Percentiles rank a stretch among this genome's conserved stretches.
These are phyloP conservation scores for Verticillium alfalfae DNA, from an alignment of 2,329 filamentous ascomycete species.

Conservation along the genomic window DNA sequence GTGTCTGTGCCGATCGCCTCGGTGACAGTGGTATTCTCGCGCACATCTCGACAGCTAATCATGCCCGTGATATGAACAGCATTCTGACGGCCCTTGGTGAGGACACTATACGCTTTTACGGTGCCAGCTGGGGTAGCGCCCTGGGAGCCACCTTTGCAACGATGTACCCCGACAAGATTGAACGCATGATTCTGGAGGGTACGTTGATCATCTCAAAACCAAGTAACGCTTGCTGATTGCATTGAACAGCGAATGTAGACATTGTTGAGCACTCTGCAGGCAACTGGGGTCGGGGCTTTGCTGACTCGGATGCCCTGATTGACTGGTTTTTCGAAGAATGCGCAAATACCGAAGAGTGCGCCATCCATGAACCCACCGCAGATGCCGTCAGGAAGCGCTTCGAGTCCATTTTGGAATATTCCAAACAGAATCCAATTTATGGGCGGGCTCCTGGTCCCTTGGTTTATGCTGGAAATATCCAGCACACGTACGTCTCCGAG, in stretches of 20 bases:
- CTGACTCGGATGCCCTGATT: slow-evolving; percentile 47
- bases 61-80: slow-evolving; percentile 40
- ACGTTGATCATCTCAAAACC: background rate
- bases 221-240: slow-evolving; percentile 8
- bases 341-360: slow-evolving; percentile 42
- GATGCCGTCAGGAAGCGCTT: background rate
- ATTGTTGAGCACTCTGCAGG: slow-evolving; percentile 47
- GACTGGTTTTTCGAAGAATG: slow-evolving; percentile 47
- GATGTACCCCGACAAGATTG: slow-evolving; percentile 16
- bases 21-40: slow-evolving; percentile 25
- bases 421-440: background rate
- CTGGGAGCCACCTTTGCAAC: slow-evolving; percentile 12
- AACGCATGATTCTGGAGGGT: slow-evolving; percentile 11
- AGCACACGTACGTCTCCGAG: background rate
- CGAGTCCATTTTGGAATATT: background rate
- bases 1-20: slow-evolving; percentile 32
- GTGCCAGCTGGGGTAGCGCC: slow-evolving; percentile 35
- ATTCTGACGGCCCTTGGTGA: slow-evolving; percentile 34
- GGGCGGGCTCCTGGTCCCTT: background rate
- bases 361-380: slow-evolving; percentile 20
- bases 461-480: too few species aligned
- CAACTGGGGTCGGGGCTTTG: slow-evolving; percentile 36
- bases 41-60: slow-evolving; percentile 35
- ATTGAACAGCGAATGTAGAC: slow-evolving; percentile 31
- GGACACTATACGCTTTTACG: slow-evolving; percentile 42